Percentiles rank a stretch among this genome's conserved stretches.
Evolutionary conservation across 1,284 basidiomycete genomes (phyloP).

Genomic region (Vanrija sp.): DNA sequence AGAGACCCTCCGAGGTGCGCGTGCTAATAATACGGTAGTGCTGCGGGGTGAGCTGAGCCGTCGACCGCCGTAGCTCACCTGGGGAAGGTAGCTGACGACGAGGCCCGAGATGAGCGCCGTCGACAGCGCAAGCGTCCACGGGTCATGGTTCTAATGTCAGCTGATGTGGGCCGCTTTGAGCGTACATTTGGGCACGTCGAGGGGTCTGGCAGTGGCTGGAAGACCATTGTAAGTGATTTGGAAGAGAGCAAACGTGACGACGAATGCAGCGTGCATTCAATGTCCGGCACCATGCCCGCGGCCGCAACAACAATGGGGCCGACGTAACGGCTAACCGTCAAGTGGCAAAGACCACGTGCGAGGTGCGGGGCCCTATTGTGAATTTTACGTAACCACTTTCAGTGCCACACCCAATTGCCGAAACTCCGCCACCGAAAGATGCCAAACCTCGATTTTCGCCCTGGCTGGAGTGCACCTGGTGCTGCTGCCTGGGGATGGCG

Average conservation of each 20-base stretch:
- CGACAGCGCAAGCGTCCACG: constrained; percentile 63
- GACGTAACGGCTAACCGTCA: no score
- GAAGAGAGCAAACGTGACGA: no score
- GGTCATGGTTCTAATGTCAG: constrained; percentile 16
- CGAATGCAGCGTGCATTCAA: no score
- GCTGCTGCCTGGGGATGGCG: not conserved
- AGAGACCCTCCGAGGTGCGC: constrained; percentile 79
- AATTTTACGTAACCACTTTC: no score
- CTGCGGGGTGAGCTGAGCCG: constrained; percentile 1
- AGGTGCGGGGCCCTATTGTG: no score
- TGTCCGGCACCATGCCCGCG: no score
- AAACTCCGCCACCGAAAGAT: no score
- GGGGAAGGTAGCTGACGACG: constrained; percentile 81
- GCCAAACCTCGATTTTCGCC: not conserved
- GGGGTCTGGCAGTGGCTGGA: not conserved
- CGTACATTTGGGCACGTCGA: constrained; percentile 16
- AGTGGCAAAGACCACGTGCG: no score
- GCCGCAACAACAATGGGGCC: no score
- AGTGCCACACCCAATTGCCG: no score
- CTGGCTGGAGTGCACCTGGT: not conserved
- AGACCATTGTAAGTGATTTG: constrained; percentile 7
- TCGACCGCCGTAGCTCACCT: constrained; percentile 53
- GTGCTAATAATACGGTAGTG: constrained; percentile 50
- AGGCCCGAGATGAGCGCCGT: constrained; percentile 71
- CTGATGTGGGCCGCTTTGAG: constrained; percentile 5